Conservation (phyloP, 140 eudicot species). For the Anethum foeniculum region DNA sequence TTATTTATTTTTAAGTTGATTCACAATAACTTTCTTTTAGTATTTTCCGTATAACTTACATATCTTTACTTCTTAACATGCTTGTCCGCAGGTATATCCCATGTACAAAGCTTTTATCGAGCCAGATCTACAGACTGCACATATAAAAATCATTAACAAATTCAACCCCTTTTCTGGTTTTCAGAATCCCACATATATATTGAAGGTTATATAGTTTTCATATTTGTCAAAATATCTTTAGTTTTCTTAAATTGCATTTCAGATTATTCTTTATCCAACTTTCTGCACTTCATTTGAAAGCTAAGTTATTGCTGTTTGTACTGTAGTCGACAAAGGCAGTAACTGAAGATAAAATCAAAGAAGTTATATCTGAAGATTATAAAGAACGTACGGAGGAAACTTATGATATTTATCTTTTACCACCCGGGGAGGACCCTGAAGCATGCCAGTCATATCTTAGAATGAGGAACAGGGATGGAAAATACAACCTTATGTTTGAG, state of each 20-base stretch:
- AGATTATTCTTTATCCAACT: constrained; percentile 8
- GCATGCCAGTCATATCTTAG: constrained; percentile 91
- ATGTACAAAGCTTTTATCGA: constrained; percentile 98
- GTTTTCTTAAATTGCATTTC: neutral
- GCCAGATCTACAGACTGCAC: constrained; percentile 94
- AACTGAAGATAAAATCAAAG: constrained; percentile 66
- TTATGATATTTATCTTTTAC: constrained; percentile 94
- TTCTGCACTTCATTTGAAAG: constrained; percentile 2
- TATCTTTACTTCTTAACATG: constrained; percentile 3
- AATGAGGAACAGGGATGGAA: constrained; percentile 96
- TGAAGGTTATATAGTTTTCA: constrained; percentile 49
- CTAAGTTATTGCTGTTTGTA: constrained; percentile 18
- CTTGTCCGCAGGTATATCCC: constrained; percentile 72
- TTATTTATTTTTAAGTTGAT: neutral
- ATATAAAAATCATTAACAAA: constrained; percentile 82
- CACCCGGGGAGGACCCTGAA: constrained; percentile 99
- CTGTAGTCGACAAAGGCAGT: constrained; percentile 67
- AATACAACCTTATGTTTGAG: constrained; percentile 97
- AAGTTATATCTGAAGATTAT: constrained; percentile 49
- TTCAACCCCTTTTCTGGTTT: constrained; percentile 91
- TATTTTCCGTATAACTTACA: neutral
- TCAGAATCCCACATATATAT: constrained; percentile 87
- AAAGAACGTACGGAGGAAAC: constrained; percentile 75
- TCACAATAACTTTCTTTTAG: neutral
- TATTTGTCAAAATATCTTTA: neutral